Conservation (phyloP, 1,284 basidiomycete genomes). For the Ceratorhiza oryzae-sativae region DNA sequence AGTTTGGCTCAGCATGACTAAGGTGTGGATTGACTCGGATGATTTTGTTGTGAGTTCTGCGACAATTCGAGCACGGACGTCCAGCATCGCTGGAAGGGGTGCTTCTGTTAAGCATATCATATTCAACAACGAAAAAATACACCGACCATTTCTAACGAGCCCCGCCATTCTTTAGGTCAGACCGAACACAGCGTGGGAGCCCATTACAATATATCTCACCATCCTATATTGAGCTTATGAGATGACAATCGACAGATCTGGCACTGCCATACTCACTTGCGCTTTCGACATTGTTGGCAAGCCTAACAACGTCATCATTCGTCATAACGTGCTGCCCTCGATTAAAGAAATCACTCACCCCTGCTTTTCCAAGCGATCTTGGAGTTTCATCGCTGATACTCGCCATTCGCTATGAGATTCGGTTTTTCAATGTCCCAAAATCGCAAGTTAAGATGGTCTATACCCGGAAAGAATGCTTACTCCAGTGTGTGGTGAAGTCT, state of each 20-base stretch:
- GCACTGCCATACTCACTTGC: slow-evolving; percentile 24
- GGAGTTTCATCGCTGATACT: not conserved
- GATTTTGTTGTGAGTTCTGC: slow-evolving; percentile 17
- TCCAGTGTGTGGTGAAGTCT: too few relatives aligned
- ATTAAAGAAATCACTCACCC: not conserved
- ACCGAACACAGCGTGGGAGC: too few relatives aligned
- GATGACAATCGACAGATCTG: too few relatives aligned
- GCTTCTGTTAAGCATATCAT: too few relatives aligned
- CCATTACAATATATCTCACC: too few relatives aligned
- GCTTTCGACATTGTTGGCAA: slow-evolving; percentile 23
- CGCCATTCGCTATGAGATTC: too few relatives aligned
- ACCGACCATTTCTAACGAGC: slow-evolving; percentile 18
- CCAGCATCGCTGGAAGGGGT: not conserved
- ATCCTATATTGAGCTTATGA: too few relatives aligned
- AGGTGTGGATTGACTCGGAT: slow-evolving; percentile 28
- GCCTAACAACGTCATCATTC: not conserved
- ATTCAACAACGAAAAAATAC: not conserved
- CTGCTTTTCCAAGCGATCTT: not conserved
- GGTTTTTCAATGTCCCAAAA: too few relatives aligned
- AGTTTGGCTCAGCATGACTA: slow-evolving; percentile 24
- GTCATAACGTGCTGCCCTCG: not conserved
- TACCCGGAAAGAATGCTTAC: too few relatives aligned
- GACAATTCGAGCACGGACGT: slow-evolving; percentile 33
- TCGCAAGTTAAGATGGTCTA: too few relatives aligned
- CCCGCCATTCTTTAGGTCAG: not conserved